Base-by-base conservation (phyloP, 139 green algal species). In the Spirogloea muscicola region DNA sequence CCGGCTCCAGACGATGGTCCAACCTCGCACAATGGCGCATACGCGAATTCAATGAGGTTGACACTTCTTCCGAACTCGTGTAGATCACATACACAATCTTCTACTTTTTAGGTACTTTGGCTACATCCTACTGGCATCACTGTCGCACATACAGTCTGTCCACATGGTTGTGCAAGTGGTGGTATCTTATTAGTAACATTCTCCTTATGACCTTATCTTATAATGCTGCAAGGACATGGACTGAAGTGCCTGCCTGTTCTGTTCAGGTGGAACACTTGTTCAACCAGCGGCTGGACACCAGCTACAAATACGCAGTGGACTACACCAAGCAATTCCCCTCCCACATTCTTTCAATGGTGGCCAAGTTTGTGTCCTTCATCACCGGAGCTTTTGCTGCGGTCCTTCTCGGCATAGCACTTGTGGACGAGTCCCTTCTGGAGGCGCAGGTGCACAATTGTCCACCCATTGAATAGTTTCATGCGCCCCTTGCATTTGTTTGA, bases 251-350 rank as follows among this genome's bases (percentile, higher is more conserved):
- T n/a, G n/a, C n/a, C n/a, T n/a, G n/a, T n/a, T n/a, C n/a, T n/a
- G n/a, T n/a, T 7, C 74, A 81, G 74, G 77, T 97, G 55, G 87
- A 89, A 0, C 91, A 97, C 82, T 92, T 95, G 74, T 55, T 94
- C 2, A 42, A 84, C 10, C 85, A 92, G 76, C 88, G 92, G 59
- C 85, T 97, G 36, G 81, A 87, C 31, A 81, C 84, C 41, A 89
- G 84, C 51, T 83, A 93, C 62, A 76, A 85, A n/a, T 79, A 88
- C 2, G 93, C 94, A 18, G 78, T 84, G 40, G 84, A 81, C 38
- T 97, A 97, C 81, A 75, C 96, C 1, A 63, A 75, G n/a, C 92
- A 97, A 84, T 98, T 98, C 75, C 92, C 94, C 1, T 91, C 86
- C 10, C 86, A 86, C 29, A 79, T 93, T 46, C 41, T 89, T 29